Evolutionary conservation across 208 protist genomes (phyloP), one percentile per base, ranked within the genome.

Genomic region (Crithidia acanthocephali): DNA sequence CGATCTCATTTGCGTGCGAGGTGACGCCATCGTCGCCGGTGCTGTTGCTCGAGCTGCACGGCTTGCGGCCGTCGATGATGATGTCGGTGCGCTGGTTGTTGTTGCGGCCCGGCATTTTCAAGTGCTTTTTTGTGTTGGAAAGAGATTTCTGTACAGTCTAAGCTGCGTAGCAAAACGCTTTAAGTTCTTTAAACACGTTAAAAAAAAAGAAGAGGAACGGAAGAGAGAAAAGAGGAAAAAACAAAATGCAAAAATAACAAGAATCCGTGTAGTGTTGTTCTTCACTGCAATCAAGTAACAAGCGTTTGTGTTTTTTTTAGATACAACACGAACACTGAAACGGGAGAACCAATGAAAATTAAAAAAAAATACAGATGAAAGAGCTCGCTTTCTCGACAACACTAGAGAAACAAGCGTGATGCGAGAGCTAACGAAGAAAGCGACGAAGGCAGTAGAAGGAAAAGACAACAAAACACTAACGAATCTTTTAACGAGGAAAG

Each of bases 21-120:
- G 33, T 35, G 28, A 65, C 50, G 27, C 47, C 56, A 13, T 42
- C 55, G 15, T 59, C 42, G 18, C 37, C 48, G 37, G 2, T 60
- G 57, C 63, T 60, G 64, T 66, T 61, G 8, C 37, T 66, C 13
- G 37, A 59, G 6, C 35, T 65, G 47, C 62, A 61, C 35, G 55
- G 42, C 44, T 63, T 44, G 32, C 47, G 63, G n/a, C 37, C 45
- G 44, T 71, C 57, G 16, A 76, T 66, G 35, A 65, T 66, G 45
- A 70, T 59, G 33, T 58, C 62, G 18, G 53, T 18, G 32, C 35
- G 30, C 7, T 37, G 18, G 22, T 30, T 50, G 23, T 30, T 50
- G 23, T 56, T 44, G 18, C 47, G 15, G 27, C 32, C 32, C 4
- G 48, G 53, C 71, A 76, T 76, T 8, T n/a, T 52, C 18, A 6